Conservation (phyloP, 345 rosid genomes). For the Boechera retrofracta region DNA sequence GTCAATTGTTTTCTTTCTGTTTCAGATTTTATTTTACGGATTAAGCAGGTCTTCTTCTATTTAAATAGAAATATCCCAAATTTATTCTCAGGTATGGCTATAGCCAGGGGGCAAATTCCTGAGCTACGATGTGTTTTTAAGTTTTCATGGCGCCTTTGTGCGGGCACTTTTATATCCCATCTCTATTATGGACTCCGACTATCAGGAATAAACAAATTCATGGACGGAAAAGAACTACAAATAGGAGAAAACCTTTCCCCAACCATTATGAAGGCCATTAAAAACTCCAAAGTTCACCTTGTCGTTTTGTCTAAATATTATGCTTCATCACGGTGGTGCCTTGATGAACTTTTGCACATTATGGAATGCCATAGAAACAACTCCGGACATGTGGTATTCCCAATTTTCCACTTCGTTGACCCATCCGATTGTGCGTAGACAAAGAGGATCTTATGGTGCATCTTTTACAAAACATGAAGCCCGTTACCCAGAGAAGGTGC, state of each 20-base stretch:
- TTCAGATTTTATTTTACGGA: no score
- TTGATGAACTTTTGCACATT: conserved; percentile 36
- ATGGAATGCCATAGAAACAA: not conserved
- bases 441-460: not conserved
- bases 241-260: not conserved
- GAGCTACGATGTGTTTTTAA: conserved; percentile 14
- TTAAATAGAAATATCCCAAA: no score
- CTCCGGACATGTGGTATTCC: not conserved
- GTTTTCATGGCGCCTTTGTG: conserved; percentile 13
- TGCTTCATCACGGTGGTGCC: conserved; percentile 31
- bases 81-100: not conserved
- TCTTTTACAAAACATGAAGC: not conserved
- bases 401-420: conserved; percentile 6
- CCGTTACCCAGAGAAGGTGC: not conserved
- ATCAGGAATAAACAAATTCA: not conserved
- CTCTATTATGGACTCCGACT: not conserved
- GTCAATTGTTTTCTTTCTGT: no score
- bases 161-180: not conserved
- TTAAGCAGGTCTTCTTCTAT: no score
- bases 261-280: not conserved
- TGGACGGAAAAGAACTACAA: not conserved
- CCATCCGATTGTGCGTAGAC: conserved; percentile 28
- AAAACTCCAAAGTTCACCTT: conserved; percentile 5
- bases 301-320: not conserved
- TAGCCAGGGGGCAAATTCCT: not conserved